phyloP scores from a whole-genome alignment of 2,329 filamentous ascomycete species.

The Trichoderma lentiforme region DNA sequence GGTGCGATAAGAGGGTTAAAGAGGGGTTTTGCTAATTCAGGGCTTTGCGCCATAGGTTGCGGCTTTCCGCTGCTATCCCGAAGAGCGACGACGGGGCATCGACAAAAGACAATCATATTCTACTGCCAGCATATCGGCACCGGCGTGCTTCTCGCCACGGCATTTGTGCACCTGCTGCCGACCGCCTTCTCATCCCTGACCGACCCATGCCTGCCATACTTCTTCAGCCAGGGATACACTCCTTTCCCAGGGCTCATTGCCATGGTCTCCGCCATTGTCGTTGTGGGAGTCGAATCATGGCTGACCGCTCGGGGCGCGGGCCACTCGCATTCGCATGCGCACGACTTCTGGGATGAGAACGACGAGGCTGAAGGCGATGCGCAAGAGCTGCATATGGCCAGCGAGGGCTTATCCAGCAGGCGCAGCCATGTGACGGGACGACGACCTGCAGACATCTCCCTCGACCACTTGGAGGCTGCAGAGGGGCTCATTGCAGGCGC shows the following conservation, averaged over 20 bases:
- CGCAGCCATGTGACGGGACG: constrained; percentile 36
- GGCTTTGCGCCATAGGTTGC: constrained; percentile 46
- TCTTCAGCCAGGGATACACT: constrained; percentile 76
- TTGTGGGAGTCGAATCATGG: constrained; percentile 85
- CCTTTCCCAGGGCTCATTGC: constrained; percentile 79
- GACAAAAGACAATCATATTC: constrained; percentile 60
- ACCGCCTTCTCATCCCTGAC: constrained; percentile 65
- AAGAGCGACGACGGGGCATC: constrained; percentile 53
- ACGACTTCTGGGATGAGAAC: constrained; percentile 49
- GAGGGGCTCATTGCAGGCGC: constrained; percentile 57
- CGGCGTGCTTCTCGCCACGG: constrained; percentile 80
- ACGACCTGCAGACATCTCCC: constrained; percentile 47
- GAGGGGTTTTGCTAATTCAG: not conserved
- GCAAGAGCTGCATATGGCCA: constrained; percentile 24
- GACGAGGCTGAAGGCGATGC: constrained; percentile 37
- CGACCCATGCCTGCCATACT: constrained; percentile 69
- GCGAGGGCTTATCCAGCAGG: constrained; percentile 36
- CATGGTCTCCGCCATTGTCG: constrained; percentile 76
- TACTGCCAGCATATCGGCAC: constrained; percentile 74
- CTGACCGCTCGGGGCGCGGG: constrained; percentile 69
- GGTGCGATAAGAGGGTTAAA: not conserved
- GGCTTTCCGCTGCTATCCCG: constrained; percentile 64
- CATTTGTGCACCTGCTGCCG: constrained; percentile 73
- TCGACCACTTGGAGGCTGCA: constrained; percentile 50
- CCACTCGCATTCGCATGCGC: constrained; percentile 57